phyloP scores from a whole-genome alignment of 176 grass and related monocot species.

The Dactylis glomerata region DNA sequence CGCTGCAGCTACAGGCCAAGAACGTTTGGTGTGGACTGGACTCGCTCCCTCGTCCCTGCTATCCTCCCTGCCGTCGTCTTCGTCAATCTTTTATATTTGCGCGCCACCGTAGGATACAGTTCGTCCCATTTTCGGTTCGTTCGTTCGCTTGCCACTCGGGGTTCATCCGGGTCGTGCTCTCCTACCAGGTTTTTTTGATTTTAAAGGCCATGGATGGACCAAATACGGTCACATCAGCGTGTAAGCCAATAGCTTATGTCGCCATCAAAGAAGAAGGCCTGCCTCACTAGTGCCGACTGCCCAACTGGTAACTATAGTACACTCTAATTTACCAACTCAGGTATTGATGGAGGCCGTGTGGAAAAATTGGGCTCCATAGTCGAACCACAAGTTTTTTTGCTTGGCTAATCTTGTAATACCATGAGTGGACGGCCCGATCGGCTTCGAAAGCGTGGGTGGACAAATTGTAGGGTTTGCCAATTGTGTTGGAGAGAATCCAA shows the following conservation, averaged over 20 bases:
- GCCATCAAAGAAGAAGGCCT: background rate
- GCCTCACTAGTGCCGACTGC: background rate
- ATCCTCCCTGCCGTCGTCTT: background rate
- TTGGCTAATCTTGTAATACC: too few species aligned
- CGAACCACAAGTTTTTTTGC: too few species aligned
- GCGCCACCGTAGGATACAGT: background rate
- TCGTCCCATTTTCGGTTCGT: background rate
- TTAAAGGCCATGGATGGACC: background rate
- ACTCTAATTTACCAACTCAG: background rate
- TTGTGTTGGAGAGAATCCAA: too few species aligned
- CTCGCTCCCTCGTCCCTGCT: background rate
- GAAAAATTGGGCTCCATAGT: too few species aligned
- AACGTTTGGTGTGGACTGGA: background rate
- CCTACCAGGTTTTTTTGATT: background rate
- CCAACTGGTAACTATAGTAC: background rate
- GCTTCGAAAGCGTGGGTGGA: too few species aligned
- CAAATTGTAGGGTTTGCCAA: too few species aligned
- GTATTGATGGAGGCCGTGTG: too few species aligned
- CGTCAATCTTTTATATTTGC: background rate
- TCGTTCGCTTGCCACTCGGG: background rate
- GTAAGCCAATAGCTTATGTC: background rate
- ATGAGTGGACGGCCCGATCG: too few species aligned
- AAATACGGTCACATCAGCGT: background rate
- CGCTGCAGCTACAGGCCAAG: background rate
- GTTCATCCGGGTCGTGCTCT: background rate